Evolutionary conservation across 176 grass and related monocot genomes (phyloP).

Genomic region (Carex cristatella): DNA sequence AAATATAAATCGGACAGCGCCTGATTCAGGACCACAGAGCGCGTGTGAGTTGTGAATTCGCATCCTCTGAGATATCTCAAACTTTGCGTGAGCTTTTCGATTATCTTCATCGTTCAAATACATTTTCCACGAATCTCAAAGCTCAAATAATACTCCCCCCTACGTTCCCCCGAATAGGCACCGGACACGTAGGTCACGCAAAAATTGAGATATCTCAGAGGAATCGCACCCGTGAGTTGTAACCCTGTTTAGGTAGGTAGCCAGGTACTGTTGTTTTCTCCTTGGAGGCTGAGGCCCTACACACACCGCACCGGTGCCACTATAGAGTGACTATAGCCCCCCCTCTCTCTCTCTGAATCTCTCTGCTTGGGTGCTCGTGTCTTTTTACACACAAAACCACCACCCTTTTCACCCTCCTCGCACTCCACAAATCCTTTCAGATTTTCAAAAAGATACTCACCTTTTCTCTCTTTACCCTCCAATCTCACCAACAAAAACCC

Average conservation of each 20-base stretch:
- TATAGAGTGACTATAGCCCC: neutral
- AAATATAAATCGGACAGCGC: too few relatives aligned
- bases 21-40: too few relatives aligned
- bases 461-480: neutral
- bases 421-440: neutral
- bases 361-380: neutral
- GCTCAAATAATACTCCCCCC: too few relatives aligned
- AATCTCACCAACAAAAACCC: neutral
- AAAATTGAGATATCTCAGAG: too few relatives aligned
- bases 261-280: neutral
- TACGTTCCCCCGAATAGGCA: too few relatives aligned
- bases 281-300: neutral
- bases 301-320: neutral
- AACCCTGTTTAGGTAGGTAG: neutral
- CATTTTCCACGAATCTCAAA: too few relatives aligned
- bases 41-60: too few relatives aligned
- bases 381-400: neutral
- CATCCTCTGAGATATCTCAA: too few relatives aligned
- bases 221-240: too few relatives aligned
- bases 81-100: too few relatives aligned
- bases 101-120: too few relatives aligned
- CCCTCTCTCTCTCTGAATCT: neutral
- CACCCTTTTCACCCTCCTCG: neutral
- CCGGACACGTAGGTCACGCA: too few relatives aligned
- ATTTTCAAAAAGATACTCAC: constrained; percentile 13